These are phyloP conservation scores for Skeletonema costatum DNA, from an alignment of 108 stramenopile species.

Conservation along the genomic window DNA sequence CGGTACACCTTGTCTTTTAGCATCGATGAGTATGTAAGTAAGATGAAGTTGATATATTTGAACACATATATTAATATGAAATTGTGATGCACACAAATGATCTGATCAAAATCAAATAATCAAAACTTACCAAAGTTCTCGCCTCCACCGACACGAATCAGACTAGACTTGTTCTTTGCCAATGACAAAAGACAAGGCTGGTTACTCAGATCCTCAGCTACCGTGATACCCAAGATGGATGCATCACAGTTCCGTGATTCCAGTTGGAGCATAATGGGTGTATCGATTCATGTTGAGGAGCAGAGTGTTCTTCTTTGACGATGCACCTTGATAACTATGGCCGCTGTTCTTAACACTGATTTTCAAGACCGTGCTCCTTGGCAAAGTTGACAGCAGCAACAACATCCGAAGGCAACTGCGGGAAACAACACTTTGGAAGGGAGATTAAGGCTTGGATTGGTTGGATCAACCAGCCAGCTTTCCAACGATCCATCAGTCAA, in stretches of 20 bases:
- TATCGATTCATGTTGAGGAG: constrained; percentile 13
- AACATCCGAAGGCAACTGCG: constrained; percentile 4
- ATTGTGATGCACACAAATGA: too few relatives aligned
- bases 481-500: neutral
- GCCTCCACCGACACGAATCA: constrained; percentile 10
- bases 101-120: too few relatives aligned
- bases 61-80: neutral
- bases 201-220: constrained; percentile 8
- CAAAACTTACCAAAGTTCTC: constrained; percentile 10
- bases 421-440: constrained; percentile 10
- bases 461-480: neutral
- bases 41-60: neutral
- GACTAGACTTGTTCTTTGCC: constrained; percentile 10
- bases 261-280: too few relatives aligned
- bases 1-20: neutral
- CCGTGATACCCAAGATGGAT: too few relatives aligned
- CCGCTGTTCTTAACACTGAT: neutral
- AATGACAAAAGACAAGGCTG: constrained; percentile 7
- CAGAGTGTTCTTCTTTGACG: constrained; percentile 2
- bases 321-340: constrained; percentile 2
- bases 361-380: neutral
- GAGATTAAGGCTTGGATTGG: constrained; percentile 7
- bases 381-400: neutral
- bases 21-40: neutral
- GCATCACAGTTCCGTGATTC: too few relatives aligned